These are phyloP conservation scores for Eurotiales sp. DNA, from an alignment of 2,329 filamentous ascomycete genomes.

Conservation along the genomic window DNA sequence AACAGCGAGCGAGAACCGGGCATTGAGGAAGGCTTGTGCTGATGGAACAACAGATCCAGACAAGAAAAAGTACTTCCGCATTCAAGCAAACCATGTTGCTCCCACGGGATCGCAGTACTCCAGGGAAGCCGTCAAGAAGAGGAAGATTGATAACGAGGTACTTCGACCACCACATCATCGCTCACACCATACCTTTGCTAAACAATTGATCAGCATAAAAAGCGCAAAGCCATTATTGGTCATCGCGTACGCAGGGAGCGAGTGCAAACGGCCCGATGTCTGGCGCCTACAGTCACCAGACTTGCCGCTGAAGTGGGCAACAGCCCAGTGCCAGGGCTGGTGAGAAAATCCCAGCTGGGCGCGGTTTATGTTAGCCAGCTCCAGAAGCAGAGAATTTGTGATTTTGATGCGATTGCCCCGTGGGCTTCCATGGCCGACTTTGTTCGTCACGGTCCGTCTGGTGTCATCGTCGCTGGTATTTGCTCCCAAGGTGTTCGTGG, in stretches of 20 bases:
- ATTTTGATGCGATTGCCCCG: constrained; percentile 26
- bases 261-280: constrained; percentile 27
- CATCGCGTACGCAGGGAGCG: constrained; percentile 30
- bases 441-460: constrained; percentile 31
- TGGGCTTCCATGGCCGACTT: constrained; percentile 29
- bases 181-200: constrained; percentile 11
- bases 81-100: constrained; percentile 53
- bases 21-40: too few relatives aligned
- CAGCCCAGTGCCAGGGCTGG: constrained; percentile 16
- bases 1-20: too few relatives aligned
- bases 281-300: constrained; percentile 28
- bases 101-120: constrained; percentile 54
- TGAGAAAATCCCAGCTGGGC: constrained; percentile 26
- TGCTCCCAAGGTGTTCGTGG: too few relatives aligned
- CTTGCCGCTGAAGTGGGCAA: constrained; percentile 29
- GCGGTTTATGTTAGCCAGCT: constrained; percentile 32
- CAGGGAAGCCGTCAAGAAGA: constrained; percentile 56
- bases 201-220: constrained; percentile 23
- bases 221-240: constrained; percentile 23
- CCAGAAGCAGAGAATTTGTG: constrained; percentile 26
- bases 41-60: constrained; percentile 35
- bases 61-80: constrained; percentile 66
- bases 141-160: constrained; percentile 45
- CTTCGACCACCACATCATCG: not conserved
- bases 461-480: constrained; percentile 35